phyloP scores from a whole-genome alignment of 1,139 yeast genomes.

The Blastobotrys buckinghamii region DNA sequence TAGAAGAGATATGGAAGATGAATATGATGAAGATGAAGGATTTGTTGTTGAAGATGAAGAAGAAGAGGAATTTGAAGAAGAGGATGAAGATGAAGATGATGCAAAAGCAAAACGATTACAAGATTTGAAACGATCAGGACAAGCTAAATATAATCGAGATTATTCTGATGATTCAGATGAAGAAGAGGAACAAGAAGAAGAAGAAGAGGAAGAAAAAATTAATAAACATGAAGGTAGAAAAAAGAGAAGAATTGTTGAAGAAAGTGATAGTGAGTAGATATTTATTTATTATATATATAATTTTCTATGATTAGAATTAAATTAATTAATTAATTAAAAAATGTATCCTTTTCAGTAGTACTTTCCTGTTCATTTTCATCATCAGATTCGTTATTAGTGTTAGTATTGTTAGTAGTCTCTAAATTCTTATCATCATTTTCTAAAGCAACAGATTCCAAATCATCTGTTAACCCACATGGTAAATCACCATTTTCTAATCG shows the following conservation, averaged over 20 bases:
- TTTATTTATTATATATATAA: neutral
- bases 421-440: neutral
- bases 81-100: constrained; percentile 43
- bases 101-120: constrained; percentile 54
- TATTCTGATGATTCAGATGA: constrained; percentile 24
- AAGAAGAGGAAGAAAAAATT: constrained; percentile 25
- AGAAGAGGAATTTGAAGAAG: constrained; percentile 41
- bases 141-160: constrained; percentile 27
- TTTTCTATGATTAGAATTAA: neutral
- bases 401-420: neutral
- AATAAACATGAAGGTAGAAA: constrained; percentile 17
- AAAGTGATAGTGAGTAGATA: constrained; percentile 39
- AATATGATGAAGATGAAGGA: constrained; percentile 4
- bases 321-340: constrained; percentile 12
- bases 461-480: constrained; percentile 19
- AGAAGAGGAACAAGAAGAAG: constrained; percentile 34
- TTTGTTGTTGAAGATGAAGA: constrained; percentile 29
- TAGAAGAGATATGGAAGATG: constrained; percentile 35
- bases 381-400: neutral
- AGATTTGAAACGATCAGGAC: constrained; percentile 53
- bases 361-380: constrained; percentile 11
- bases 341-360: constrained; percentile 10
- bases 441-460: constrained; percentile 17
- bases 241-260: constrained; percentile 40
- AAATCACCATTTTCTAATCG: constrained; percentile 22